Base-by-base conservation (phyloP, 140 eudicot genomes). In the Senecio squalidus region DNA sequence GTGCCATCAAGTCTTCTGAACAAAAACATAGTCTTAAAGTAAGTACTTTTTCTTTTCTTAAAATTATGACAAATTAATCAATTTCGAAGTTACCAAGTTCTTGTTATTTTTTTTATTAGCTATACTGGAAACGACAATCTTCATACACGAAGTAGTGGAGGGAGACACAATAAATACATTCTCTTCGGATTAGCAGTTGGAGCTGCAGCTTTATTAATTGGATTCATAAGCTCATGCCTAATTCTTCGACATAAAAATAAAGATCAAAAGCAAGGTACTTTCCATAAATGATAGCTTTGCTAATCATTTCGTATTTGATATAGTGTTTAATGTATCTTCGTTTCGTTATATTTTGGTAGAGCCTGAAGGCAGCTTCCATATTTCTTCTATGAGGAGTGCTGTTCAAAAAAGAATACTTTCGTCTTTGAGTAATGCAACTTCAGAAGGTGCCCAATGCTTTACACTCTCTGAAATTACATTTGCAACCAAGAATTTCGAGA, bases 371-470 rank as follows among this genome's bases (percentile, higher is more conserved):
- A 58, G 41, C 60, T 5, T 74, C 51, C 60, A 36, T 44, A 72
- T 50, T 14, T 49, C 79, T 24, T 60, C 91, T 11, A 76, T 74
- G 58, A 76, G 67, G n/a, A 76, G 52, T 38, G 39, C 78, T 9
- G n/a, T n/a, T n/a, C n/a, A n/a, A n/a, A n/a, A n/a, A n/a, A n/a
- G n/a, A n/a, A n/a, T n/a, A n/a, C n/a, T n/a, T n/a, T n/a, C n/a
- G n/a, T n/a, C n/a, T n/a, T 68, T 76, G 53, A 76, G 60, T n/a
- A 77, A 60, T 45, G 43, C 79, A 44, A 76, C 80, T 18, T 49
- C 92, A 66, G 96, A 87, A 66, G 69, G 89, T 25, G 96, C 94
- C 21, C 89, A 84, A 64, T 80, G 80, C 69, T 87, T 87, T 58
- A 65, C 86, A 22, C 67, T 80, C 51, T 56, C 84, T 16, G 94